phyloP scores from a whole-genome alignment of 805 yeast species.

The Jamesozyma lodderae region DNA sequence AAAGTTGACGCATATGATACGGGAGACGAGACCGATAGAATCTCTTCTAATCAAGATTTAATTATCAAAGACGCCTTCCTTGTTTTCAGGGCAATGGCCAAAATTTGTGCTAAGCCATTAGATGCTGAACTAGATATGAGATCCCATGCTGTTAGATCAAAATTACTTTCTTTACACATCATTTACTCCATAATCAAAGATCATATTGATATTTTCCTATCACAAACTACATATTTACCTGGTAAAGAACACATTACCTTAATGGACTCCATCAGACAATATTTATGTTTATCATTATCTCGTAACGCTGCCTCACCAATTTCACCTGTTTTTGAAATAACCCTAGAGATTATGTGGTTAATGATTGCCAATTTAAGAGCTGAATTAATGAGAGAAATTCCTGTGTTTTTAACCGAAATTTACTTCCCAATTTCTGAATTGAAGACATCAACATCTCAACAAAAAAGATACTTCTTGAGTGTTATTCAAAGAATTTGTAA shows the following conservation, averaged over 20 bases:
- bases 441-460: conserved; percentile 86
- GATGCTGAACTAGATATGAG: conserved; percentile 78
- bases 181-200: conserved; percentile 79
- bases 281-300: conserved; percentile 70
- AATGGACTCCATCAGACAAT: conserved; percentile 74
- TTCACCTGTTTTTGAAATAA: conserved; percentile 85
- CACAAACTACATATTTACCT: conserved; percentile 46
- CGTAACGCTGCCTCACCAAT: conserved; percentile 88
- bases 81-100: conserved; percentile 90
- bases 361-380: conserved; percentile 73
- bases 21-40: conserved; percentile 5
- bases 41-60: conserved; percentile 43
- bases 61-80: conserved; percentile 85
- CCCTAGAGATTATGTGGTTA: conserved; percentile 90
- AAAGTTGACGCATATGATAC: conserved; percentile 36
- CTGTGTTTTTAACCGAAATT: conserved; percentile 85
- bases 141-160: conserved; percentile 87
- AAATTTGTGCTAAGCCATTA: conserved; percentile 74
- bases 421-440: conserved; percentile 91
- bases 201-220: conserved; percentile 71
- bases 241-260: conserved; percentile 51
- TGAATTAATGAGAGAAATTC: conserved; percentile 86
- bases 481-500: conserved; percentile 75
- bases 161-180: conserved; percentile 77
- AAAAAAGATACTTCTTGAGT: conserved; percentile 75